Base-by-base conservation (phyloP, 106 monocot species). In the Hemerocallis citrina region DNA sequence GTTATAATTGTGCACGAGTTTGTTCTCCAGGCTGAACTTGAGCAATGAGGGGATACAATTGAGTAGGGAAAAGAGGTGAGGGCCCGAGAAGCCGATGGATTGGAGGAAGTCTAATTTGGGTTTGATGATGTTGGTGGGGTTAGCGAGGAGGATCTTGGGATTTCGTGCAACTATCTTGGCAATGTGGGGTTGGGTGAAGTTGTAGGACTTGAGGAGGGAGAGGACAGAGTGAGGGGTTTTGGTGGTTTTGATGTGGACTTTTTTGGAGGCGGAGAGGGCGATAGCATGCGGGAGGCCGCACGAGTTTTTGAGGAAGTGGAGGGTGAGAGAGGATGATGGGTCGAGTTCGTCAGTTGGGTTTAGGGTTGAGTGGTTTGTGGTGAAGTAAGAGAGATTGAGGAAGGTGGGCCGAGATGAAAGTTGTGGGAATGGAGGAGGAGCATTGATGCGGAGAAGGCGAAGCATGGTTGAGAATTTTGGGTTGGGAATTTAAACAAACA, bases 81-180 rank as follows among this genome's bases (percentile, higher is more conserved):
- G 6, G 8, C 34, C 40, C 3, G 62, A 45, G 55, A 64, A 16
- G 12, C 80, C 80, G 14, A 67, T 1, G 34, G n/a, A 0, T 6
- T 51, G 57, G 54, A 64, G 49, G 50, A 71, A 74, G 1, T 77
- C 68, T 0, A 85, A 34, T 61, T 85, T 85, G 32, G 79, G 79
- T 36, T 60, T 59, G 33, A 85, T 15, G 12, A 29, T 69, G 12
- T 40, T 59, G 6, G 42, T 54, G 1, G 75, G 52, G 20, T 64
- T 37, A 40, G 25, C 12, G 42, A 19, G 7, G 22, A 73, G 65
- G 33, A 77, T 20, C 20, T 6, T 12, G 1, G 76, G 73, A 78
- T 37, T 16, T 24, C 7, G 66, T 63, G 52, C 5, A 50, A 66
- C 9, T 14, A 78, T 30, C 20, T 23, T 16, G 1, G 52, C 55